phyloP scores from a whole-genome alignment of 306 rosid species.

The Malus fusca region DNA sequence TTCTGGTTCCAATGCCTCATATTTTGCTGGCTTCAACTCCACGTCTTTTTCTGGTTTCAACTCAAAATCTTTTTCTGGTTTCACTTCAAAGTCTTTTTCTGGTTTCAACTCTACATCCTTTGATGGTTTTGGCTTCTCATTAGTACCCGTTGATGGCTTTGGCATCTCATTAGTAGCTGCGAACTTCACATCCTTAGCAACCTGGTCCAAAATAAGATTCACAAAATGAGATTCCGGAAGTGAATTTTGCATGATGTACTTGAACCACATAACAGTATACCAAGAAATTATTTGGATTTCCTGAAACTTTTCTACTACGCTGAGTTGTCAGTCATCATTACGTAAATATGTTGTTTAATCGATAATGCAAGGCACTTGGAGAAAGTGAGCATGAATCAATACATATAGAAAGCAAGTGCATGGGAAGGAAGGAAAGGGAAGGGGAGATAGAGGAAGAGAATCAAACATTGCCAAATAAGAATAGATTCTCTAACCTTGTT shows the following conservation, averaged over 20 bases:
- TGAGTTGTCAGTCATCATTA: background rate
- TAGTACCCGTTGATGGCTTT: slow-evolving; percentile 17
- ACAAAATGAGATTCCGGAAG: background rate
- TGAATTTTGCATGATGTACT: background rate
- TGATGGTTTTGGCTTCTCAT: slow-evolving; percentile 7
- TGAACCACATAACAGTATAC: background rate
- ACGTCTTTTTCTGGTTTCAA: slow-evolving; percentile 6
- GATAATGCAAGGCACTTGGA: background rate
- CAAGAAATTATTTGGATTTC: slow-evolving; percentile 1
- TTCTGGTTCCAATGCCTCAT: slow-evolving; percentile 2
- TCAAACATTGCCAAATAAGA: slow-evolving; percentile 4
- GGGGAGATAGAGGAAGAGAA: background rate
- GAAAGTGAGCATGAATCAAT: slow-evolving; percentile 3
- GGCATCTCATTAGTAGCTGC: slow-evolving; percentile 16
- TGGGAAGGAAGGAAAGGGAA: background rate
- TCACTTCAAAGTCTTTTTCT: slow-evolving; percentile 3
- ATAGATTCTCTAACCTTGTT: slow-evolving; percentile 45
- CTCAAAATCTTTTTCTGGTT: slow-evolving; percentile 1
- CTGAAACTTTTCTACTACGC: background rate
- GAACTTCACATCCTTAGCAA: slow-evolving; percentile 24
- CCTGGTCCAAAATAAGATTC: slow-evolving; percentile 19
- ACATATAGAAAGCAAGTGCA: background rate
- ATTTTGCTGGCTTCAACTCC: slow-evolving; percentile 2
- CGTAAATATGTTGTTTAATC: background rate
- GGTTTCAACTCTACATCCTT: slow-evolving; percentile 9